Evolutionary conservation across 2,329 filamentous ascomycete genomes (phyloP), one percentile per base, ranked within the genome.

Genomic region (Colletotrichum sp.): DNA sequence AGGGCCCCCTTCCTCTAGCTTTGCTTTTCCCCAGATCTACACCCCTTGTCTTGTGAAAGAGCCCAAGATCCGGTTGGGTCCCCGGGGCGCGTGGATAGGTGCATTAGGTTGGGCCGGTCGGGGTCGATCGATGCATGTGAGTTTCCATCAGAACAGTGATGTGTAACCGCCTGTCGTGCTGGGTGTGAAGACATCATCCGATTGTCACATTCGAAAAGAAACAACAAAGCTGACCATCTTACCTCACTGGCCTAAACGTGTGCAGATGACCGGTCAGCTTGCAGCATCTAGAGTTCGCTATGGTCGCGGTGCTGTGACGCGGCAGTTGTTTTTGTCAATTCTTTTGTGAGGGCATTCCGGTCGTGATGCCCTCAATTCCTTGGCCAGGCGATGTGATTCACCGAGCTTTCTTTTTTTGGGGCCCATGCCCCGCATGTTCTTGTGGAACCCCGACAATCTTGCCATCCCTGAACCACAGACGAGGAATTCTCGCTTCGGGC

Each of bases 21-120:
- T 75, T 57, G 28, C 49, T 69, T 64, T 68, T 72, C 52, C 44
- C 65, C 64, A 73, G 59, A 76, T 76, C 73, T 68, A 21, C 64
- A 18, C 52, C 69, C 57, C 44, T 59, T 49, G 32, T 65, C 65
- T 39, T 39, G 55, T 60, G 21, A 57, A 24, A 69, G 16, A 39
- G 49, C 34, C 69, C 26, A 49, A 28, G 64, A 69, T 52, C 44
- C 65, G 70, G 73, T 32, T 63, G 18, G 44, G 28, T 28, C 34
- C n/a, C 62, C 44, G 10, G 10, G 44, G 44, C n/a, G 44, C 44
- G 44, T 32, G 21, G 21, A 34, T 39, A 36, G 49, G 34, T 73
- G 49, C 64, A 39, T 57, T 60, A 32, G 71, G n/a, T 36, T 57
- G 26, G 72, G n/a, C 44, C 55, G 36, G 59, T 65, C 69, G 34